Evolutionary conservation across 1,139 yeast genomes (phyloP), one percentile per base, ranked within the genome.

Genomic region (Yamadazyma songkhlaensis): DNA sequence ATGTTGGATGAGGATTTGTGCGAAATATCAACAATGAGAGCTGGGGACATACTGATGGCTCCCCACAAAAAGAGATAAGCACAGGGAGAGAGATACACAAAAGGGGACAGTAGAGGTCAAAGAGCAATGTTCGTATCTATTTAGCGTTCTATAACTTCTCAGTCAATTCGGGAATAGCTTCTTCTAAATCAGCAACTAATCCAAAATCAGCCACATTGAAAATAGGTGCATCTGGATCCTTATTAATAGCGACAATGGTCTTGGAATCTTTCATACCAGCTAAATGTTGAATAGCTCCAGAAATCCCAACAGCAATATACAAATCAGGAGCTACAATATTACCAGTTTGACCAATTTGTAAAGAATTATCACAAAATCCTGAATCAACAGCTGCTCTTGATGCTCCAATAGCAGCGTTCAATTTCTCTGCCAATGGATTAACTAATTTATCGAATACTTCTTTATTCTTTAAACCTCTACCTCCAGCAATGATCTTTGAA

Each of bases 241-340:
- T 90, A 65, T 92, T 92, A 47, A 92, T 86, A 34, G 97, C 96
- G 25, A 89, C 97, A 62, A 92, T 88, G 30, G 83, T 80, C 68
- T 89, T 89, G 32, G 97, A 78, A 59, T 92, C 97, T 67, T 90
- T 90, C 97, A 92, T 92, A 48, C 98, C 98, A 1, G 98, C 98
- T 58, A 92, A 72, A 65, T 92, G 97, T 65, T 92, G 98, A 53
- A 92, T 92, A 31, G 98, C 98, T 45, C 98, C 98, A 22, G 96
- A 86, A 42, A 92, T 79, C 47, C 98, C 98, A 31, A 90, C 81
- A 3, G 97, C 97, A 40, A 92, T 63, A 60, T 92, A 92, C 51
- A 90, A 75, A 30, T 90, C 96, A 12, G 98, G 98, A 3, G 98
- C 97, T 35, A 92, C 95, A 39, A 90, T 90, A 60, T 92, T 92